Percentiles rank a stretch among this genome's conserved stretches.
phyloP scores from a whole-genome alignment of 352 stramenopile genomes.

The Phytophthora litchii region DNA sequence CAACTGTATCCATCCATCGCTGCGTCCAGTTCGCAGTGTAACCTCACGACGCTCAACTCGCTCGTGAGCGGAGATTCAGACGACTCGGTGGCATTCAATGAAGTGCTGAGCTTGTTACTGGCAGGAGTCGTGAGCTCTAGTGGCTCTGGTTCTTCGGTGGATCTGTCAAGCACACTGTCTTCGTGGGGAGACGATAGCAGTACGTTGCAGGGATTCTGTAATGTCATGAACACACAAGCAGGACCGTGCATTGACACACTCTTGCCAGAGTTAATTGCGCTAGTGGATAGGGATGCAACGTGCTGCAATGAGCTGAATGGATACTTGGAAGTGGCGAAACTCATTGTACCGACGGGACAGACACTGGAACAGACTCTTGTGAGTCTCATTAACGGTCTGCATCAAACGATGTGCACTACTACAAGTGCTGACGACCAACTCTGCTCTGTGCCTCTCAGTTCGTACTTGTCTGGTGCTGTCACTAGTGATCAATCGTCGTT shows the following conservation, averaged over 20 bases:
- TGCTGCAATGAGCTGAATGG: constrained; percentile 56
- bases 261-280: constrained; percentile 44
- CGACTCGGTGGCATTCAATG: constrained; percentile 46
- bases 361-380: constrained; percentile 49
- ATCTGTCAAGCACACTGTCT: constrained; percentile 37
- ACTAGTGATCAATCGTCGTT: constrained; percentile 43
- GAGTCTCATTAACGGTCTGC: constrained; percentile 57
- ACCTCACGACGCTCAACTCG: constrained; percentile 52
- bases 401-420: constrained; percentile 58
- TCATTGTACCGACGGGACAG: constrained; percentile 54
- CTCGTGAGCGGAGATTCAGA: constrained; percentile 37
- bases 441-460: constrained; percentile 53
- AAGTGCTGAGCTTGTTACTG: constrained; percentile 46
- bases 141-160: constrained; percentile 17
- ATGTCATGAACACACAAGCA: constrained; percentile 58
- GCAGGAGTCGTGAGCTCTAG: constrained; percentile 38
- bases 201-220: constrained; percentile 56
- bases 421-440: constrained; percentile 45
- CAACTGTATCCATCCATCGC: constrained; percentile 46
- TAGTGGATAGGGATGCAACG: constrained; percentile 50
- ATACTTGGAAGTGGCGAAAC: constrained; percentile 52
- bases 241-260: constrained; percentile 52
- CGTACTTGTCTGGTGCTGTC: constrained; percentile 40
- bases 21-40: constrained; percentile 42
- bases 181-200: constrained; percentile 47